Conservation (phyloP, 2,329 filamentous ascomycete genomes). For the Dothidotthia symphoricarpi region DNA sequence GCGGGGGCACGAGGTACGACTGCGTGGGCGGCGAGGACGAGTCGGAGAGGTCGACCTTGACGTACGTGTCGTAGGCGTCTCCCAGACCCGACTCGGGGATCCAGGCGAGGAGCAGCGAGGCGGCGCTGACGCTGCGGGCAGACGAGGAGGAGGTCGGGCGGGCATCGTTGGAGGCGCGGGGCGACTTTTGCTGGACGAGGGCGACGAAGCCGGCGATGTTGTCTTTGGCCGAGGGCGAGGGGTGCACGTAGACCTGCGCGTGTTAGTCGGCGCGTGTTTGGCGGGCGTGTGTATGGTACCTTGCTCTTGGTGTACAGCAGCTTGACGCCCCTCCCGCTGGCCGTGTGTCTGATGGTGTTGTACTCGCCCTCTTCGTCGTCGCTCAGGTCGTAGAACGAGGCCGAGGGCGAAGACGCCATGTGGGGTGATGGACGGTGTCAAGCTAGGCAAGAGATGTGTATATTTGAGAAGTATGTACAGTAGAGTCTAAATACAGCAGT, state of each 20-base stretch:
- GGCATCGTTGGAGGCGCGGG: constrained; percentile 26
- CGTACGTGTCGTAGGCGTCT: constrained; percentile 80
- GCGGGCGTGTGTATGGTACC: constrained; percentile 45
- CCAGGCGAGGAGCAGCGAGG: constrained; percentile 87
- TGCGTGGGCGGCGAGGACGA: constrained; percentile 77
- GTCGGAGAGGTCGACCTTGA: constrained; percentile 89
- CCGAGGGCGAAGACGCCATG: constrained; percentile 65
- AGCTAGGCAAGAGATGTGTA: background rate
- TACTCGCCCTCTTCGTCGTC: constrained; percentile 96
- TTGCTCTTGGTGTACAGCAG: constrained; percentile 96
- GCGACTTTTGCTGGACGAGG: constrained; percentile 79
- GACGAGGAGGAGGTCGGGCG: constrained; percentile 46
- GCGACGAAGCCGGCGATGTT: constrained; percentile 95
- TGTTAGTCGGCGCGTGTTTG: background rate
- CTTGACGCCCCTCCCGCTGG: constrained; percentile 80
- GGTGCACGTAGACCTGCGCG: constrained; percentile 86
- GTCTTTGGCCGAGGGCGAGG: constrained; percentile 87
- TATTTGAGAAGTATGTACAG: background rate
- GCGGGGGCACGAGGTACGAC: constrained; percentile 86
- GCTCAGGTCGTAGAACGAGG: constrained; percentile 91
- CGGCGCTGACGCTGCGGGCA: constrained; percentile 51
- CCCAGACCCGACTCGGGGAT: constrained; percentile 85
- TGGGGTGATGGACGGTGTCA: constrained; percentile 12
- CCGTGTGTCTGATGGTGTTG: constrained; percentile 82
- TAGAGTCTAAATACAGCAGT: too few relatives aligned